These are phyloP conservation scores for Moricandia arvensis DNA, from an alignment of 345 rosid species.

Conservation along the genomic window DNA sequence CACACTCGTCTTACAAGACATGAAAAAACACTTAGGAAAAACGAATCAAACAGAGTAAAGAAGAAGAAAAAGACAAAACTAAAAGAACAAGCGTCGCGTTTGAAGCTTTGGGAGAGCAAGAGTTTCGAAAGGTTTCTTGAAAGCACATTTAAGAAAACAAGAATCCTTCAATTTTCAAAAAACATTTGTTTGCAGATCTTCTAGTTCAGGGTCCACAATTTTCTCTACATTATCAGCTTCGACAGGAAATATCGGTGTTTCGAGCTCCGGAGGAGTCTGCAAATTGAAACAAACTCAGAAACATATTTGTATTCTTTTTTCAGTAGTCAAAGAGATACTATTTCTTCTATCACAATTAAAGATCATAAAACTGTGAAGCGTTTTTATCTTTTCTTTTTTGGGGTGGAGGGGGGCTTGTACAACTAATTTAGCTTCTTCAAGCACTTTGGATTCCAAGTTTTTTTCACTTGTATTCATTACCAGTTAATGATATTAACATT, in stretches of 20 bases:
- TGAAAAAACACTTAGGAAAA: not conserved
- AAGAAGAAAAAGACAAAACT: not conserved
- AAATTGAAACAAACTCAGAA: constrained; percentile 5
- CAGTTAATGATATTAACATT: too few relatives aligned
- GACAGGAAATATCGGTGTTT: constrained; percentile 48
- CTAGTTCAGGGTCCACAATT: constrained; percentile 55
- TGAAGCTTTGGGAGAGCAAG: constrained; percentile 6
- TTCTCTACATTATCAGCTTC: constrained; percentile 51
- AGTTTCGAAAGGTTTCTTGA: constrained; percentile 6
- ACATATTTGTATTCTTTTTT: not conserved
- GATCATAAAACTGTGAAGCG: not conserved
- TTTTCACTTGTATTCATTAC: too few relatives aligned
- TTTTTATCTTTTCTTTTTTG: too few relatives aligned
- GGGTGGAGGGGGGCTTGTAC: too few relatives aligned
- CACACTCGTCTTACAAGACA: not conserved
- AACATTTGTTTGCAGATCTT: constrained; percentile 70
- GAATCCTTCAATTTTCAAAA: constrained; percentile 45
- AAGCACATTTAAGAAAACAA: not conserved
- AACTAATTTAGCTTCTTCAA: too few relatives aligned
- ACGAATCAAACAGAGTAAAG: not conserved
- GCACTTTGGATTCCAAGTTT: too few relatives aligned
- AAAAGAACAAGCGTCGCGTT: not conserved
- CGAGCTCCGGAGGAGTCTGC: constrained; percentile 81
- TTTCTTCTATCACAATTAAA: constrained; percentile 13
- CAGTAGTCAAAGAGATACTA: not conserved